A percentile compares a stretch with the other conserved stretches of the same genome.
Evolutionary conservation across 1,139 yeast genomes (phyloP).

Genomic region (Debaryomycetaceae sp.): DNA sequence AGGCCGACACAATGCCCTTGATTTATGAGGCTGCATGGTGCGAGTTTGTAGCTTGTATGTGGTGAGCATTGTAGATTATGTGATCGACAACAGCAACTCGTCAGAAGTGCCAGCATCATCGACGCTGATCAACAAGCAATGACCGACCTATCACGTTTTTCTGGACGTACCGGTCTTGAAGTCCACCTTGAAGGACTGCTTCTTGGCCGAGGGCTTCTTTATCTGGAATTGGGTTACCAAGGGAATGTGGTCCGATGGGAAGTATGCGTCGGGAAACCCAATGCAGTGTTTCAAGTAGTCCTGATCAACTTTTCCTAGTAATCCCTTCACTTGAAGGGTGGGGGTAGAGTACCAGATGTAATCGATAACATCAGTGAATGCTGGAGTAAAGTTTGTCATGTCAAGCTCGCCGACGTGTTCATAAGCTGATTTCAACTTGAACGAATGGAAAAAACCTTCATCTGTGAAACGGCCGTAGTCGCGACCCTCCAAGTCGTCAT

Average conservation of each 20-base stretch:
- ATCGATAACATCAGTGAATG: conserved; percentile 89
- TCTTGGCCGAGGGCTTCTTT: conserved; percentile 42
- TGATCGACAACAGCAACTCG: too few species aligned
- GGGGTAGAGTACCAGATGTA: conserved; percentile 92
- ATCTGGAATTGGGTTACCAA: conserved; percentile 73
- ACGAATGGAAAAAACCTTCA: conserved; percentile 79
- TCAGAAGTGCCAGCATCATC: too few species aligned
- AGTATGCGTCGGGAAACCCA: conserved; percentile 92
- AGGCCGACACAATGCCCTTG: too few species aligned
- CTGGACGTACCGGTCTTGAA: conserved; percentile 50
- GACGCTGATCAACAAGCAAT: too few species aligned
- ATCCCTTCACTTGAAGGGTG: conserved; percentile 74
- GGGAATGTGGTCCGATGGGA: conserved; percentile 94
- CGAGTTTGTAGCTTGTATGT: too few species aligned
- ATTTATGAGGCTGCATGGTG: too few species aligned
- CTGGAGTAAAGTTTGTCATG: conserved; percentile 91
- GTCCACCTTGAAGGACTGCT: conserved; percentile 50
- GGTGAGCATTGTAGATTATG: too few species aligned
- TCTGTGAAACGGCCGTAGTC: conserved; percentile 91
- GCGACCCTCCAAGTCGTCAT: conserved; percentile 77
- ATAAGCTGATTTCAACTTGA: conserved; percentile 83
- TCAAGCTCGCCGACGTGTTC: conserved; percentile 84
- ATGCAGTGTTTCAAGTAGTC: conserved; percentile 73
- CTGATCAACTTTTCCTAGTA: conserved; percentile 79
- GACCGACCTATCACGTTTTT: conserved; percentile 31